phyloP scores from a whole-genome alignment of 257 asterid genomes.

The Plantago elongata region DNA sequence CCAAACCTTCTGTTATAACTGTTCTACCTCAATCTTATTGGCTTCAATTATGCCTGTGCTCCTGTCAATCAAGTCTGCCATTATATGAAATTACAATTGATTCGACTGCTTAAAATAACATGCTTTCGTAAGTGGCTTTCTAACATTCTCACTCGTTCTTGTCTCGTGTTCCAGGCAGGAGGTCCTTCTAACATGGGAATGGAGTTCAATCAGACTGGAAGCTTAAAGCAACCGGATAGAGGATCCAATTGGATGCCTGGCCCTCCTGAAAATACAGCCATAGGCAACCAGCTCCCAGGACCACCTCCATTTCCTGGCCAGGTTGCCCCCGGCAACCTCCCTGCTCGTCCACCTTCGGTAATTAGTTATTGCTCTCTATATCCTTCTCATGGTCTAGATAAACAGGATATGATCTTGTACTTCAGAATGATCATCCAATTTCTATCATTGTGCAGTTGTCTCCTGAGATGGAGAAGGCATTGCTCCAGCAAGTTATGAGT shows the following conservation, averaged over 20 bases:
- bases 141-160: not conserved
- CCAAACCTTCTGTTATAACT: too few species aligned
- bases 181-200: constrained; percentile 61
- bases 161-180: constrained; percentile 45
- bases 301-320: constrained; percentile 52
- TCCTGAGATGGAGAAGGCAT: constrained; percentile 82
- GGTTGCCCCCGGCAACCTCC: constrained; percentile 63
- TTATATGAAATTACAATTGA: too few species aligned
- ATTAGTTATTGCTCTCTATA: not conserved
- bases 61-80: too few species aligned
- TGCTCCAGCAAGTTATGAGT: constrained; percentile 91
- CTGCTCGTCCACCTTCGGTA: constrained; percentile 58
- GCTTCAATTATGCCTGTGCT: too few species aligned
- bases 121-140: too few species aligned
- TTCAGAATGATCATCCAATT: not conserved
- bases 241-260: constrained; percentile 60
- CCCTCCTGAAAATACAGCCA: constrained; percentile 36
- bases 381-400: not conserved
- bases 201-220: constrained; percentile 60
- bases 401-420: not conserved
- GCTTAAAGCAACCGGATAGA: constrained; percentile 56
- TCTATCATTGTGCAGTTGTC: constrained; percentile 50
- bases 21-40: not conserved
- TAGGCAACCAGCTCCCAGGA: constrained; percentile 48
- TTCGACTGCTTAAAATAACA: too few species aligned